Evolutionary conservation across 2,329 filamentous ascomycete genomes (phyloP).

Genomic region (Diaporthe sp.): DNA sequence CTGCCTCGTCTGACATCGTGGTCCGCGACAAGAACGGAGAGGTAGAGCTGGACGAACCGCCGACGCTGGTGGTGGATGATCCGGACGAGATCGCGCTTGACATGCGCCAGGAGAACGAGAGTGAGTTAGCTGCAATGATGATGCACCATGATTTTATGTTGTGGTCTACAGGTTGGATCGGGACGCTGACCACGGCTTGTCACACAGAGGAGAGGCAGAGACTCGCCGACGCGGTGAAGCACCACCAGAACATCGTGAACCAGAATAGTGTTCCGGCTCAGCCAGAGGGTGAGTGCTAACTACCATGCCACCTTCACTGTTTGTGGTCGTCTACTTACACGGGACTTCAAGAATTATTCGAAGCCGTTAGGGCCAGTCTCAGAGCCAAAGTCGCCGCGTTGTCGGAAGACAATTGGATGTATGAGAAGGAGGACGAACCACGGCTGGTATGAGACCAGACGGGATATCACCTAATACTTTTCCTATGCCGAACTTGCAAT

Average conservation of each 20-base stretch:
- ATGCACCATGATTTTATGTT: neutral
- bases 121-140: constrained; percentile 51
- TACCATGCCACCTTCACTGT: neutral
- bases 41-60: constrained; percentile 71
- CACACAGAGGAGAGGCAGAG: constrained; percentile 70
- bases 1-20: constrained; percentile 75
- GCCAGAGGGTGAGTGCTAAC: constrained; percentile 69
- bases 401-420: constrained; percentile 93
- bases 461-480: neutral
- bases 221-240: constrained; percentile 72
- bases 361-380: constrained; percentile 78
- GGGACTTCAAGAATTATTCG: constrained; percentile 71
- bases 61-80: constrained; percentile 66
- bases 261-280: constrained; percentile 71
- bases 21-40: constrained; percentile 75
- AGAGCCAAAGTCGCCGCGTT: constrained; percentile 80
- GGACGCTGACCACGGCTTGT: constrained; percentile 8
- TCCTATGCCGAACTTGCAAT: constrained; percentile 33
- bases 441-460: constrained; percentile 45
- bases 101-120: constrained; percentile 70
- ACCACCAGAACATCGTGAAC: constrained; percentile 65
- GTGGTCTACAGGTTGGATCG: neutral
- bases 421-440: constrained; percentile 75
- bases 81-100: constrained; percentile 69
- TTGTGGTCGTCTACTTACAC: constrained; percentile 35